A percentile compares a stretch with the other conserved stretches of the same genome.
These are phyloP conservation scores for Juglanconis juglandina DNA, from an alignment of 2,329 filamentous ascomycete species.

Conservation along the genomic window DNA sequence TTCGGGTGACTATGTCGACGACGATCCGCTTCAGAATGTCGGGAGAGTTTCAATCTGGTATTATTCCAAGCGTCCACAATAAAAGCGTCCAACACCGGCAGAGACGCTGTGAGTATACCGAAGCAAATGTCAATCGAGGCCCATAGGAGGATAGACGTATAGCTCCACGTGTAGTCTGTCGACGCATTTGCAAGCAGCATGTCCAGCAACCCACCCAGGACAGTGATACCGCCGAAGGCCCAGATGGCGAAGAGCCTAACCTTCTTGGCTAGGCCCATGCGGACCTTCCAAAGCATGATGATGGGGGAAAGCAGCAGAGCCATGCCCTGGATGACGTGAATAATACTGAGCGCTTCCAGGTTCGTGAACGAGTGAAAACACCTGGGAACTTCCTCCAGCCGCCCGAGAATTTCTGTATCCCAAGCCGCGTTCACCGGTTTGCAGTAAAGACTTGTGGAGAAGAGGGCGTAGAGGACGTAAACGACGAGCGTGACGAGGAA, in stretches of 20 bases:
- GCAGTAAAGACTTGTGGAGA: conserved; percentile 27
- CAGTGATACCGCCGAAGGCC: conserved; percentile 26
- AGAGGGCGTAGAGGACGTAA: conserved; percentile 25
- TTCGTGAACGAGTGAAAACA: conserved; percentile 15
- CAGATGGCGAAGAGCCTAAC: conserved; percentile 28
- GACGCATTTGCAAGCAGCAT: not conserved
- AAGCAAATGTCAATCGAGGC: conserved; percentile 26
- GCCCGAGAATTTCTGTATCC: not conserved
- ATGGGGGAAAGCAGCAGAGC: conserved; percentile 27
- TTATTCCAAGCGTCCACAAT: conserved; percentile 18
- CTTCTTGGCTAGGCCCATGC: conserved; percentile 26
- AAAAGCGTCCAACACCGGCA: conserved; percentile 27
- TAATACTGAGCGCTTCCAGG: conserved; percentile 23
- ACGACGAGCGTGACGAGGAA: conserved; percentile 26
- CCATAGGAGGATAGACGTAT: conserved; percentile 24
- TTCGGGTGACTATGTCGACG: not conserved
- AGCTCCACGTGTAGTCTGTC: conserved; percentile 19
- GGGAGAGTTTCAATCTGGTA: conserved; percentile 3
- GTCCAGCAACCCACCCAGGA: conserved; percentile 20
- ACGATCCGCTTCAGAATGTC: not conserved
- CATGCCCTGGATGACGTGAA: conserved; percentile 32
- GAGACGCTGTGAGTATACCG: conserved; percentile 27
- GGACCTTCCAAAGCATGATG: conserved; percentile 30
- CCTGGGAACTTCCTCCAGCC: not conserved
- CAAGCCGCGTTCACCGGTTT: conserved; percentile 19